Percentiles rank a stretch among this genome's conserved stretches.
Evolutionary conservation across 345 rosid genomes (phyloP).

Genomic region (Acer negundo): DNA sequence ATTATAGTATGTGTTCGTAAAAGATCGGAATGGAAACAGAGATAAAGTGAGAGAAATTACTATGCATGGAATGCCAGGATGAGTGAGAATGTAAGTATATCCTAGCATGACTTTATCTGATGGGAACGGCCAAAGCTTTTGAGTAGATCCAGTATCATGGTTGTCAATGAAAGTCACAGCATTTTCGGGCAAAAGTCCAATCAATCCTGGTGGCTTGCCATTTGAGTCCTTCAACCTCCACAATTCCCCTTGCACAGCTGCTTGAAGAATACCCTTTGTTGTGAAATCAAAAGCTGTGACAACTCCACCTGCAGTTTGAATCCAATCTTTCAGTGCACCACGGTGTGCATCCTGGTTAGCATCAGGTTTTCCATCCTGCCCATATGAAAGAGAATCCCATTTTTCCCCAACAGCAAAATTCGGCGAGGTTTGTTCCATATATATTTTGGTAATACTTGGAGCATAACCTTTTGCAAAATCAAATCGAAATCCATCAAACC

Average conservation of each 20-base stretch:
- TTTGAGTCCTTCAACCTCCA: constrained; percentile 73
- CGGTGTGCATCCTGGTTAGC: constrained; percentile 64
- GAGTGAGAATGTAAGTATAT: constrained; percentile 88
- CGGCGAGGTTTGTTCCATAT: constrained; percentile 54
- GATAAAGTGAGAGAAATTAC: constrained; percentile 35
- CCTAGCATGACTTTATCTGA: constrained; percentile 85
- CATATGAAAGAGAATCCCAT: constrained; percentile 57
- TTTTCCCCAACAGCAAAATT: constrained; percentile 84
- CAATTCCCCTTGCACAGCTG: constrained; percentile 72
- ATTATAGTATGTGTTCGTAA: background rate
- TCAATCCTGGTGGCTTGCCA: constrained; percentile 79
- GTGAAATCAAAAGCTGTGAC: constrained; percentile 83
- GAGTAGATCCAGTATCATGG: constrained; percentile 78
- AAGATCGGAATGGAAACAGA: background rate
- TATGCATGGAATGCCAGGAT: constrained; percentile 74
- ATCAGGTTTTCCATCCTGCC: constrained; percentile 54
- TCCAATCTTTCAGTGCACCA: constrained; percentile 56
- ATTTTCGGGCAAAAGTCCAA: constrained; percentile 63
- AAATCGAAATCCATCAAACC: constrained; percentile 79
- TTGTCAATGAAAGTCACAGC: constrained; percentile 89
- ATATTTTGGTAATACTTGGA: constrained; percentile 52
- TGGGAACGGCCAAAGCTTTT: constrained; percentile 65
- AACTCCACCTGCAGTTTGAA: constrained; percentile 57
- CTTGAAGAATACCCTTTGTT: constrained; percentile 80
- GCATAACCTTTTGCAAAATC: constrained; percentile 75